Evolutionary conservation across 768 basidiomycete species (phyloP), one percentile per base, ranked within the genome.

Genomic region (Auricularia cornea): DNA sequence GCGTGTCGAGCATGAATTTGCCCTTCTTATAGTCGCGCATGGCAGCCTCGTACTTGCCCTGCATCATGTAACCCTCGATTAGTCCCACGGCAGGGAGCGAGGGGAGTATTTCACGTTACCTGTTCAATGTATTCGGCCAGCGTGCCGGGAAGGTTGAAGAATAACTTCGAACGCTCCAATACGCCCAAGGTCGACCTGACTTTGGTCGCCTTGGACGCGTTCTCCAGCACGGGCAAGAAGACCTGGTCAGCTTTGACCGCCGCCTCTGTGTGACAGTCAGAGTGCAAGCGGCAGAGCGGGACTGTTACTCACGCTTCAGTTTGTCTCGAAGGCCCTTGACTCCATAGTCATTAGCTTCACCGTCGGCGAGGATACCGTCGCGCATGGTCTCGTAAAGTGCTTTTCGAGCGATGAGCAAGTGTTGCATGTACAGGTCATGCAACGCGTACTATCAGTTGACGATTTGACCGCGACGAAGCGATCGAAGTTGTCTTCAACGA

Each of bases 401-500:
- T 98, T n/a, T n/a, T n/a, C n/a, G n/a, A n/a, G n/a, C 69, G 12
- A 59, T 10, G 32, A 35, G 23, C 23, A n/a, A 26, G 56, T 35
- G 62, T 59, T 51, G 29, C 60, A n/a, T 1, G 35, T 38, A 38
- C 35, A 38, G 35, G 8, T 8, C 8, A 38, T 5, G 8, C 1
- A 8, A 38, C 35, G 35, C 60, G 68, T 73, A 94, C 95, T 90
- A 75, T 96, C 95, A n/a, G 92, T 96, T 10, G 90, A 91, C 10
- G 92, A 92, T 70, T 99, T 99, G 62, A 99, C 96, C 2, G 92
- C 91, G 20, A 98, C 96, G 70, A 98, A 99, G 14, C 94, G 83
- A 76, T 98, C 95, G 74, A 98, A 98, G 74, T 98, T 97, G 69
- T 98, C 94, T 72, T 98, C 95, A 11, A 99, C 97, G 33, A 99